phyloP scores from a whole-genome alignment of 2,329 filamentous ascomycete genomes.

The Fusarium dlaminii region DNA sequence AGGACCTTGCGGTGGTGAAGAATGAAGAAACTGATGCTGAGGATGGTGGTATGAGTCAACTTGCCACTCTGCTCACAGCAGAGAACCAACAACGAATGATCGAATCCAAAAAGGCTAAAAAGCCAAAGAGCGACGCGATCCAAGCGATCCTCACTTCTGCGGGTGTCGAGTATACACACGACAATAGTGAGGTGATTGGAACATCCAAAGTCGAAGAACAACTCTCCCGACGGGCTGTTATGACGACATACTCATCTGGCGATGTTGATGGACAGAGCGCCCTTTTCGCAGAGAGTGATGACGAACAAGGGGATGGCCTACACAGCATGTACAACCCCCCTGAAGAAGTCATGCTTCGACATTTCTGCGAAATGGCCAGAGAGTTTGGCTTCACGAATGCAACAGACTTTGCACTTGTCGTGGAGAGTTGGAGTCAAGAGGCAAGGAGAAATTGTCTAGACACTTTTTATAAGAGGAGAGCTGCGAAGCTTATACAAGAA shows the following conservation, averaged over 20 bases:
- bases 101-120: slow-evolving; percentile 49
- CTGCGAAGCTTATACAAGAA: slow-evolving; percentile 57
- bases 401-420: slow-evolving; percentile 86
- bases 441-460: slow-evolving; percentile 82
- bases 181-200: slow-evolving; percentile 95
- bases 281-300: slow-evolving; percentile 66
- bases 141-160: slow-evolving; percentile 88
- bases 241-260: slow-evolving; percentile 57
- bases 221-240: slow-evolving; percentile 79
- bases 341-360: slow-evolving; percentile 75
- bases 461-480: slow-evolving; percentile 77
- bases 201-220: slow-evolving; percentile 90
- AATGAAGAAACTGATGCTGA: slow-evolving; percentile 64
- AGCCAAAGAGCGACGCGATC: slow-evolving; percentile 74
- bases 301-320: slow-evolving; percentile 44
- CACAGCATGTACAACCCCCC: slow-evolving; percentile 74
- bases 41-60: slow-evolving; percentile 75
- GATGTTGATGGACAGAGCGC: slow-evolving; percentile 61
- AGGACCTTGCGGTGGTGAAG: slow-evolving; percentile 54
- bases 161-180: slow-evolving; percentile 94
- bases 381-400: slow-evolving; percentile 79
- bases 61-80: slow-evolving; percentile 65
- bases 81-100: slow-evolving; percentile 56
- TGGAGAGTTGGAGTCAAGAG: slow-evolving; percentile 90
- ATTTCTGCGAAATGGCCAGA: slow-evolving; percentile 91